Base-by-base conservation (phyloP, 1,284 basidiomycete genomes). In the Wolfiporia cocos region DNA sequence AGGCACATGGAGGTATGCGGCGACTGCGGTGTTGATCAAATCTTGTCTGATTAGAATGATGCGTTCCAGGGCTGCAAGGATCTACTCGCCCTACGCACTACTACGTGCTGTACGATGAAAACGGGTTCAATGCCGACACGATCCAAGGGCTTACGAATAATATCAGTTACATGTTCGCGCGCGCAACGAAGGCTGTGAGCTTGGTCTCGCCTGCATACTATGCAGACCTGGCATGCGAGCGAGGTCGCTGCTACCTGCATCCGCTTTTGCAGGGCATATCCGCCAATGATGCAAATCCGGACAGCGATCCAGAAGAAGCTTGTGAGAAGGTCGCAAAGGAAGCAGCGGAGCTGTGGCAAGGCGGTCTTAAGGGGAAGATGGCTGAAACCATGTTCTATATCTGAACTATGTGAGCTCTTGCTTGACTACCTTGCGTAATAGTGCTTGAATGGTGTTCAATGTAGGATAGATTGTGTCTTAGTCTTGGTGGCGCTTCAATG, bases 161-260 rank as follows among this genome's bases (percentile, higher is more conserved):
- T 31, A 58, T 68, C 12, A 78, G 76, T 50, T 86, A 88, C 50
- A 63, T 83, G 6, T 88, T 83, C 50, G 83, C 78, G 9, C 73
- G 85, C 3, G 84, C 86, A 1, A 88, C 85, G 5, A 82, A 82
- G 56, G 80, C 82, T 0, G 84, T 89, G 37, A 85, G 81, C 53
- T 64, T 88, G 18, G 70, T 86, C 5, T 85, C 86, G 0, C 73
- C 85, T 0, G 85, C 82, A 0, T 86, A 86, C 55, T 86, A 86
- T 49, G 81, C 83, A 11, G 83, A 86, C 59, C 62, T 88, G 37
- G 85, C 83, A 1, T 86, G 84, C 56, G 83, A 87, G 59, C 67
- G 84, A 7, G 86, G 79, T 0, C 62, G 85, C 24, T 80, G 68
- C 55, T 88, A 86, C 53, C 50, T 88, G 34, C 81, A 84, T 47